Evolutionary conservation across 495 filamentous ascomycete genomes (phyloP).

Genomic region (Hypoxylon rickii): DNA sequence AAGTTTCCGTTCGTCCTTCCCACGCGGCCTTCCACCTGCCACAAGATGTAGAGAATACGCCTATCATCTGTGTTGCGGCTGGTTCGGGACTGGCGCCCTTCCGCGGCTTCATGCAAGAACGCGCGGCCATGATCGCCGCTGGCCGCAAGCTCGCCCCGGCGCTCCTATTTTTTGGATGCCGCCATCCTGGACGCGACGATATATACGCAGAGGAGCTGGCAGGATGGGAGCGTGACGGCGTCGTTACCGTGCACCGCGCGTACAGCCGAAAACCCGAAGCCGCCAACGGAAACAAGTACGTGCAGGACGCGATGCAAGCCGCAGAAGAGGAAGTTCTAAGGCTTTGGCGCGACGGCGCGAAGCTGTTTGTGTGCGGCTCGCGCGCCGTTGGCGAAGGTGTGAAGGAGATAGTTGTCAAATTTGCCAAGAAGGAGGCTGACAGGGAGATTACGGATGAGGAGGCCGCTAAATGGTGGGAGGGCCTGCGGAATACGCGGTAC

Average conservation of each 20-base stretch:
- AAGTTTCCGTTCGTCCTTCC: slow-evolving; percentile 62
- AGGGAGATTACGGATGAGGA: slow-evolving; percentile 45
- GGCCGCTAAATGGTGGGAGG: slow-evolving; percentile 59
- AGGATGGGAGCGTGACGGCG: slow-evolving; percentile 61
- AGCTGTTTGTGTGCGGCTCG: slow-evolving; percentile 71
- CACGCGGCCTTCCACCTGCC: slow-evolving; percentile 72
- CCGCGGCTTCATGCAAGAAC: slow-evolving; percentile 72
- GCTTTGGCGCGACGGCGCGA: slow-evolving; percentile 63
- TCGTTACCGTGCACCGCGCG: slow-evolving; percentile 60
- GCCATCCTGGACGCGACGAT: slow-evolving; percentile 59
- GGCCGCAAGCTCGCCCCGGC: slow-evolving; percentile 61
- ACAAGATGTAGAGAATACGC: slow-evolving; percentile 59
- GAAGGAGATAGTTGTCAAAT: slow-evolving; percentile 46
- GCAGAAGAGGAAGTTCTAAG: slow-evolving; percentile 56
- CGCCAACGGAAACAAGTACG: slow-evolving; percentile 55
- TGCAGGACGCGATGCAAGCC: slow-evolving; percentile 64
- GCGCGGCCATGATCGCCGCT: slow-evolving; percentile 58
- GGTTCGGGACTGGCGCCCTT: slow-evolving; percentile 68
- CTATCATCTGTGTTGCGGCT: slow-evolving; percentile 66
- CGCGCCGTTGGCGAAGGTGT: slow-evolving; percentile 65
- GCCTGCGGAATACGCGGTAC: slow-evolving; percentile 64
- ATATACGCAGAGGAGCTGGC: slow-evolving; percentile 65
- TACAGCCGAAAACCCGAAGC: slow-evolving; percentile 50
- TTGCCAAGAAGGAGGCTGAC: slow-evolving; percentile 45
- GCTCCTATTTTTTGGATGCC: slow-evolving; percentile 68